Percentiles rank a stretch among this genome's conserved stretches.
Conservation (phyloP, 106 monocot genomes). For the Phalaenopsis aphrodite region DNA sequence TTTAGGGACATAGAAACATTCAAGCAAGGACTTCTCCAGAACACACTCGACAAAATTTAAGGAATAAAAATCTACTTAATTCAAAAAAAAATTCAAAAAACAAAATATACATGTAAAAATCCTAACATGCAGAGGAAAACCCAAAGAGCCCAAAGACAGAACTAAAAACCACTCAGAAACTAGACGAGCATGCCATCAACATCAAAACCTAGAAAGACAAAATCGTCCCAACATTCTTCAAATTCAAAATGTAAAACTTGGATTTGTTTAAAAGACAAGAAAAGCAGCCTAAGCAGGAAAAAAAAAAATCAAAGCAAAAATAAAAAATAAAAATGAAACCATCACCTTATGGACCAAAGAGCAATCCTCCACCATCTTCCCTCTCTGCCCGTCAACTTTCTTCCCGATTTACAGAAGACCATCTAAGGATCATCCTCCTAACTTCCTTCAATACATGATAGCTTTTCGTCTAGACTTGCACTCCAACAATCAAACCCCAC, state of each 20-base stretch:
- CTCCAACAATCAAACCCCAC: slow-evolving; percentile 3
- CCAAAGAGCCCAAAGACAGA: not conserved
- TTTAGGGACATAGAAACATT: not conserved
- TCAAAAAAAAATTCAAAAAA: not conserved
- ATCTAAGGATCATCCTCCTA: not conserved
- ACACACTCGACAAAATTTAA: not conserved
- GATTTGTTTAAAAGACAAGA: not conserved
- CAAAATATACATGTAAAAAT: not conserved
- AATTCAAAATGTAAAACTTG: not conserved
- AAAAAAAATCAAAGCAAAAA: not conserved
- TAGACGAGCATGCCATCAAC: not conserved
- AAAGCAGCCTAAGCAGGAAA: not conserved
- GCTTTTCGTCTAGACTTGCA: not conserved
- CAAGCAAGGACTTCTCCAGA: not conserved
- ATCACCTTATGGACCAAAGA: slow-evolving; percentile 1
- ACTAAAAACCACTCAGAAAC: not conserved
- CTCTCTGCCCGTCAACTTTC: not conserved
- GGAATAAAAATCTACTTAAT: not conserved
- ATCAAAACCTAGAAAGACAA: slow-evolving; percentile 3
- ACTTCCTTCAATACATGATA: not conserved
- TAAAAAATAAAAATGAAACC: not conserved
- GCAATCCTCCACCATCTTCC: slow-evolving; percentile 10
- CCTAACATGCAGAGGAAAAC: not conserved
- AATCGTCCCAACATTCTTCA: not conserved
- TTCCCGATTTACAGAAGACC: not conserved